Evolutionary conservation across 345 rosid species (phyloP).

Genomic region (Raphanus sativus): DNA sequence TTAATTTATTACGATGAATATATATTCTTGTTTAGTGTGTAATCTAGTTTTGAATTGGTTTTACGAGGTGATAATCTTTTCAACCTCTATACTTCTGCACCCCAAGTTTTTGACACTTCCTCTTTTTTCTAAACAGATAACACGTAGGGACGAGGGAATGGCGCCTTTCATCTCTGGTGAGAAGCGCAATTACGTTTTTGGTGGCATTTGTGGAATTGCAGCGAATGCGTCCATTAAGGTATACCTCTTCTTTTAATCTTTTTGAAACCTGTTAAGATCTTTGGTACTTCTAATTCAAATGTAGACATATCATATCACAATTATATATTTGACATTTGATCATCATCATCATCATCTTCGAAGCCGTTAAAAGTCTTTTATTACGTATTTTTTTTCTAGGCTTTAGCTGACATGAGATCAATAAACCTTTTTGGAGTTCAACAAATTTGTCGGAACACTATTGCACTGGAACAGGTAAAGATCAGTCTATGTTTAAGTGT

Average conservation of each 20-base stretch:
- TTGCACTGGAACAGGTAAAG: conserved; percentile 92
- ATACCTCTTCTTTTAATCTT: conserved; percentile 14
- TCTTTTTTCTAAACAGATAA: conserved; percentile 60
- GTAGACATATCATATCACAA: neutral
- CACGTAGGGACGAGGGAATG: conserved; percentile 93
- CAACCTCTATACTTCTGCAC: neutral
- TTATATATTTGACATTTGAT: neutral
- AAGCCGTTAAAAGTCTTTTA: conserved; percentile 12
- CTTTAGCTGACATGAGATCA: conserved; percentile 76
- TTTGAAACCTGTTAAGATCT: neutral
- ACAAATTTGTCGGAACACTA: conserved; percentile 93
- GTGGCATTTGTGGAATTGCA: conserved; percentile 91
- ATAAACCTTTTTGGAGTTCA: conserved; percentile 98
- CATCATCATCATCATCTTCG: conserved; percentile 3
- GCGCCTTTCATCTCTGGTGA: conserved; percentile 73
- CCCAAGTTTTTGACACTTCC: conserved; percentile 3
- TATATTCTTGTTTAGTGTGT: conserved; percentile 5
- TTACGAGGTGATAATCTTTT: conserved; percentile 10
- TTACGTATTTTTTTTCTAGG: conserved; percentile 45
- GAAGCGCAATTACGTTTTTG: conserved; percentile 85
- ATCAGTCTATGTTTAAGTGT: neutral
- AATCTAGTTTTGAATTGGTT: conserved; percentile 20
- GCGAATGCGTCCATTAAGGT: conserved; percentile 92
- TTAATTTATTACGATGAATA: neutral
- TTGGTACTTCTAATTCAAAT: neutral